Conservation (phyloP, 2,329 filamentous ascomycete genomes). For the Verticillium nonalfalfae region DNA sequence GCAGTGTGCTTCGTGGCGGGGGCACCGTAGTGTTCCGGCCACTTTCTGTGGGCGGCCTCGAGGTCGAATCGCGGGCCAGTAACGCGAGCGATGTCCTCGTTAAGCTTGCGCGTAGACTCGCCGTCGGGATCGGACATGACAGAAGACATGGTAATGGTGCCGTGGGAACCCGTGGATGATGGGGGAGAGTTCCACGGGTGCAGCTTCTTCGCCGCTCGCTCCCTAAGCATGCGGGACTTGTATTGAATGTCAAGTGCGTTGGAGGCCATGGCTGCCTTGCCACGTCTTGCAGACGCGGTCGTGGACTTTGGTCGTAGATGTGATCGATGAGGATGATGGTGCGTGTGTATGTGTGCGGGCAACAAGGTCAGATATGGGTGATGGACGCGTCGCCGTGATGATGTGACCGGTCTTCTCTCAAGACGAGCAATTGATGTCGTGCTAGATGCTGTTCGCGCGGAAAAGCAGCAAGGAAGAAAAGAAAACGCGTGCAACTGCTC, state of each 20-base stretch:
- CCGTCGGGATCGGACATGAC: slow-evolving; percentile 46
- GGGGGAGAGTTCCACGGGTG: slow-evolving; percentile 54
- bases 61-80: slow-evolving; percentile 33
- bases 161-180: slow-evolving; percentile 51
- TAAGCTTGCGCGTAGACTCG: slow-evolving; percentile 45
- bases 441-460: not conserved
- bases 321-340: not conserved
- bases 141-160: slow-evolving; percentile 47
- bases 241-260: slow-evolving; percentile 31
- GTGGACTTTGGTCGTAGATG: not conserved
- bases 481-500: not conserved
- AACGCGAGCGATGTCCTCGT: slow-evolving; percentile 40
- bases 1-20: slow-evolving; percentile 21
- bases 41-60: slow-evolving; percentile 41
- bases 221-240: slow-evolving; percentile 41
- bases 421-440: not conserved
- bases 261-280: slow-evolving; percentile 27
- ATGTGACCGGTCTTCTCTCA: not conserved
- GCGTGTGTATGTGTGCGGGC: not conserved
- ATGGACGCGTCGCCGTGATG: not conserved
- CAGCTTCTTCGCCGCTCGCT: slow-evolving; percentile 45
- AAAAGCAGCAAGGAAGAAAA: not conserved
- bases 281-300: slow-evolving; percentile 6
- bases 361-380: not conserved
- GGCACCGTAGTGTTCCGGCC: slow-evolving; percentile 43